Conservation (phyloP, 179 eudicot genomes). For the Sideroxylon spinosum region DNA sequence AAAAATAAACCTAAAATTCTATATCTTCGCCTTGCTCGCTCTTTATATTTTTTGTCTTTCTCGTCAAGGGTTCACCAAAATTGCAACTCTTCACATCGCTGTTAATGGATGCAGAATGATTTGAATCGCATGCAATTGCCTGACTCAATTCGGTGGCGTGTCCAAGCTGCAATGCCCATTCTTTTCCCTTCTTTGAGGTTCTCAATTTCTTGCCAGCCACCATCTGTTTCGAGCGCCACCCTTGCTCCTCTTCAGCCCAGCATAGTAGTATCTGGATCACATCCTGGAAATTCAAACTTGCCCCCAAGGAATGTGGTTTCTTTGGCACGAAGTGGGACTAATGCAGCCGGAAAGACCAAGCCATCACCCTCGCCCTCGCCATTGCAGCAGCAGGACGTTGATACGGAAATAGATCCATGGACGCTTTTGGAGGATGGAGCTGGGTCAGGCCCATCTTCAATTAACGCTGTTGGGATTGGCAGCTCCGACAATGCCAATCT, state of each 20-base stretch:
- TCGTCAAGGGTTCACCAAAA: conserved; percentile 1
- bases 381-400: conserved; percentile 40
- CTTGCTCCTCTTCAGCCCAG: conserved; percentile 65
- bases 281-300: conserved; percentile 31
- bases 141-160: conserved; percentile 66
- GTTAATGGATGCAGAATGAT: conserved; percentile 58
- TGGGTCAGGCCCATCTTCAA: conserved; percentile 64
- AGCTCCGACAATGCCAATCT: conserved; percentile 60
- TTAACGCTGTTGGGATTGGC: conserved; percentile 44
- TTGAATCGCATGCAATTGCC: conserved; percentile 84
- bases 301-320: conserved; percentile 35
- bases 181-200: conserved; percentile 42
- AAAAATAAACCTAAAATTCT: too few species aligned
- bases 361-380: conserved; percentile 16
- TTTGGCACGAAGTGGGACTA: conserved; percentile 32
- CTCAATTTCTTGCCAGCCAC: conserved; percentile 66
- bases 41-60: not conserved
- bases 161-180: conserved; percentile 87
- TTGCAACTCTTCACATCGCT: not conserved
- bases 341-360: conserved; percentile 46
- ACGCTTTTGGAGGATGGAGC: conserved; percentile 90
- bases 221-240: conserved; percentile 46
- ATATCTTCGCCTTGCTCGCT: too few species aligned
- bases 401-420: conserved; percentile 84
- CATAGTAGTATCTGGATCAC: conserved; percentile 29